Evolutionary conservation across 768 basidiomycete genomes (phyloP).

Genomic region (Leccinum aurantiacum): DNA sequence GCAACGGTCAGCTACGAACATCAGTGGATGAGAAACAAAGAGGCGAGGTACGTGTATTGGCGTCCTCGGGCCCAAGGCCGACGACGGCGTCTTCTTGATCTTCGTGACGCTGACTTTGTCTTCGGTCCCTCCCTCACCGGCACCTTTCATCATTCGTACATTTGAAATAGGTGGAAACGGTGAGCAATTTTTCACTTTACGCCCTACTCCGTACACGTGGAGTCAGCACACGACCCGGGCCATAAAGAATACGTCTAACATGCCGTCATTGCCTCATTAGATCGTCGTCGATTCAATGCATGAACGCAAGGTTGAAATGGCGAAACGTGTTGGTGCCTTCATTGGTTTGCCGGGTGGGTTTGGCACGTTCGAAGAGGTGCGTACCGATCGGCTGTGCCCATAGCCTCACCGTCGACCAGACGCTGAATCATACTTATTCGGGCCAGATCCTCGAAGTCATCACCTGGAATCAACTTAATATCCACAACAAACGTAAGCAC

Average conservation of each 20-base stretch:
- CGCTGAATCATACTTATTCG: not conserved
- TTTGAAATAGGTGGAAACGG: slow-evolving; percentile 32
- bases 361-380: slow-evolving; percentile 91
- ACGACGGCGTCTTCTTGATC: not conserved
- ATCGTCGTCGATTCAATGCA: slow-evolving; percentile 82
- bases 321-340: slow-evolving; percentile 74
- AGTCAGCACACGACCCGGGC: not conserved
- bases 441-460: slow-evolving; percentile 81
- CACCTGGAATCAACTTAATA: slow-evolving; percentile 92
- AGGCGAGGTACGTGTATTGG: slow-evolving; percentile 34
- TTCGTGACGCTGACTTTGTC: slow-evolving; percentile 12
- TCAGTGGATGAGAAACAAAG: slow-evolving; percentile 32
- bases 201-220: slow-evolving; percentile 2
- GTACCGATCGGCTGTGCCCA: not conserved
- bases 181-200: slow-evolving; percentile 10
- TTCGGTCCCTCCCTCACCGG: not conserved
- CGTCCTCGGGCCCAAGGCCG: not conserved
- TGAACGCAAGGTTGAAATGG: slow-evolving; percentile 91
- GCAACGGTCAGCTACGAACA: slow-evolving; percentile 23
- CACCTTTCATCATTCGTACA: not conserved
- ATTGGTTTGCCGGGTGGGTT: slow-evolving; percentile 90
- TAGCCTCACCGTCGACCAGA: not conserved
- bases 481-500: slow-evolving; percentile 75
- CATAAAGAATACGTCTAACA: slow-evolving; percentile 10
- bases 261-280: slow-evolving; percentile 33